These are phyloP conservation scores for Penicillium sp. DNA, from an alignment of 2,329 filamentous ascomycete genomes.

Conservation along the genomic window DNA sequence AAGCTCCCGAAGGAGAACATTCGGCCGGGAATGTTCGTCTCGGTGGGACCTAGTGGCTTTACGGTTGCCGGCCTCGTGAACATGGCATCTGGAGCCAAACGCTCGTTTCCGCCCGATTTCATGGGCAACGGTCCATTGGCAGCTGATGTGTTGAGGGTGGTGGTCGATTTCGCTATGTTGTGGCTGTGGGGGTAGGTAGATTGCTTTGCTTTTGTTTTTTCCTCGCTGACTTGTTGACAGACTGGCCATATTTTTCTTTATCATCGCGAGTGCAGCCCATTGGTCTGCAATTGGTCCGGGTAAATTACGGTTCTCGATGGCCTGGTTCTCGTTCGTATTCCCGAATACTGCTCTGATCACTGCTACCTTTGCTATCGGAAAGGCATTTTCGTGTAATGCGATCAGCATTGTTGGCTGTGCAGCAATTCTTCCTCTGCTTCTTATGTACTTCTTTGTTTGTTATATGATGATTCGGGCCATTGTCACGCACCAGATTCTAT, in stretches of 20 bases:
- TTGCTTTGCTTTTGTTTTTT: background rate
- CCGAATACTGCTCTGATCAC: conserved; percentile 71
- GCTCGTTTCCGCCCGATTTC: conserved; percentile 50
- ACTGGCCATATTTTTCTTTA: conserved; percentile 77
- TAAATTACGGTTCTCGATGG: conserved; percentile 73
- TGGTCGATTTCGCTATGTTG: conserved; percentile 61
- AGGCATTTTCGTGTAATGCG: conserved; percentile 55
- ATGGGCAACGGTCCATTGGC: conserved; percentile 56
- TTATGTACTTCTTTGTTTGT: conserved; percentile 66
- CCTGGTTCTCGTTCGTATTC: conserved; percentile 79
- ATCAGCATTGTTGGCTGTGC: conserved; percentile 65
- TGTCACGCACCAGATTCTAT: conserved; percentile 62
- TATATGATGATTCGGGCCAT: conserved; percentile 67
- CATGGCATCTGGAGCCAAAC: conserved; percentile 52
- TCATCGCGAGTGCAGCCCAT: conserved; percentile 71
- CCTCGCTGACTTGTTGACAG: conserved; percentile 31
- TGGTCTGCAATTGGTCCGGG: conserved; percentile 60
- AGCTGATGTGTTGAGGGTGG: conserved; percentile 52
- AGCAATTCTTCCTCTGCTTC: conserved; percentile 61
- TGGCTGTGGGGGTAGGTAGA: conserved; percentile 67
- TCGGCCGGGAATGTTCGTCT: conserved; percentile 80
- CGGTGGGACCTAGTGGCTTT: conserved; percentile 70
- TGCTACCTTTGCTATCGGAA: conserved; percentile 67
- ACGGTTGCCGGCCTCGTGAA: conserved; percentile 58
- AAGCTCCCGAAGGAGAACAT: conserved; percentile 72